A percentile compares a stretch with the other conserved stretches of the same genome.
phyloP scores from a whole-genome alignment of 805 yeast genomes.

The Peterozyma xylosa region DNA sequence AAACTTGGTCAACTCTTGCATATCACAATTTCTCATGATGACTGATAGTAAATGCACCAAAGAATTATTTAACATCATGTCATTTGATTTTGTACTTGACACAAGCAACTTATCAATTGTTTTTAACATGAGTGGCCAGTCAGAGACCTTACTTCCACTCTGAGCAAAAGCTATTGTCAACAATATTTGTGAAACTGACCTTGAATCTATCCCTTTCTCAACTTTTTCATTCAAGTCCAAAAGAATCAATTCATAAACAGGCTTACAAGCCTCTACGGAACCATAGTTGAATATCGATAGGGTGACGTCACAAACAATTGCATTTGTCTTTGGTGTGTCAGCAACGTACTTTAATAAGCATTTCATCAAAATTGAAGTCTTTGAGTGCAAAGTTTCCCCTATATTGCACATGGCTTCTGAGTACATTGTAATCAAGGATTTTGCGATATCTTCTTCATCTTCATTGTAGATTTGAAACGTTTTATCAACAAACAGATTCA shows the following conservation, averaged over 20 bases:
- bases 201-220: conserved; percentile 11
- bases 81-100: not conserved
- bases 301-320: conserved; percentile 53
- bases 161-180: conserved; percentile 54
- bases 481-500: conserved; percentile 36
- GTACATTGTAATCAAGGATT: conserved; percentile 52
- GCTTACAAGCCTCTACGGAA: conserved; percentile 35
- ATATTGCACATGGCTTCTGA: conserved; percentile 73
- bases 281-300: conserved; percentile 49
- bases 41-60: conserved; percentile 39
- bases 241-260: conserved; percentile 32
- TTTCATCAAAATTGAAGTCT: conserved; percentile 43
- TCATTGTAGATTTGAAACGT: conserved; percentile 37
- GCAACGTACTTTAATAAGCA: conserved; percentile 27
- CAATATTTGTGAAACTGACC: conserved; percentile 31
- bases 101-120: conserved; percentile 11
- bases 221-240: conserved; percentile 10
- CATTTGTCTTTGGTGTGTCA: conserved; percentile 19
- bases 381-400: conserved; percentile 68
- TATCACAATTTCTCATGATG: conserved; percentile 48
- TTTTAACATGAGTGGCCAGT: conserved; percentile 34
- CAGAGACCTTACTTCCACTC: conserved; percentile 54
- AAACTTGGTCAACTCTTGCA: conserved; percentile 35
- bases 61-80: conserved; percentile 15
- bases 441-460: conserved; percentile 11